Percentiles rank a stretch among this genome's conserved stretches.
phyloP scores from a whole-genome alignment of 371 early-diverging fungal genomes.

The Mortierella sp. region DNA sequence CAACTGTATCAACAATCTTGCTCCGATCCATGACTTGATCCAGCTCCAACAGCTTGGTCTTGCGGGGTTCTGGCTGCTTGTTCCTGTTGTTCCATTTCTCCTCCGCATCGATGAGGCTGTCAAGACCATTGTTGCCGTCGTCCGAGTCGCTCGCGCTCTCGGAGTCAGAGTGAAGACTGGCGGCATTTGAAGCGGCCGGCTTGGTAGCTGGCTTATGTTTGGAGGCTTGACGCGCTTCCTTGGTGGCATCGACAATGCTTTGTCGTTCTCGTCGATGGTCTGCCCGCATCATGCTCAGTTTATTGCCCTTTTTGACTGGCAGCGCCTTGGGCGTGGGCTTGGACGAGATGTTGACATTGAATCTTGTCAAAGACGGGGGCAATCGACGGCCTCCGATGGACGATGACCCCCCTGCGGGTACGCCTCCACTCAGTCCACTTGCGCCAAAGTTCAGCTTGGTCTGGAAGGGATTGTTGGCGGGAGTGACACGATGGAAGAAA shows the following conservation, averaged over 20 bases:
- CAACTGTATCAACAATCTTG: conserved; percentile 15
- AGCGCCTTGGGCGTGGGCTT: conserved; percentile 24
- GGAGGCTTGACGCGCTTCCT: conserved; percentile 24
- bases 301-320: conserved; percentile 30
- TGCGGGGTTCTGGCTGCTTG: conserved; percentile 25
- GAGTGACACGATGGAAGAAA: conserved; percentile 1
- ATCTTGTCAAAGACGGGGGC: conserved; percentile 19
- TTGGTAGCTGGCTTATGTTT: not conserved
- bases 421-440: not conserved
- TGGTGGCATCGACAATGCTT: conserved; percentile 27
- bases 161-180: conserved; percentile 3
- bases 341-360: conserved; percentile 11
- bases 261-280: conserved; percentile 37
- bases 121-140: conserved; percentile 23
- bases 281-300: conserved; percentile 46
- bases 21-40: conserved; percentile 24
- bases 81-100: conserved; percentile 31
- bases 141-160: conserved; percentile 38
- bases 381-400: conserved; percentile 13
- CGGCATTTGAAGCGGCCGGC: not conserved
- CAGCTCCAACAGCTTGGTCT: conserved; percentile 51
- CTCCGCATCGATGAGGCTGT: conserved; percentile 41
- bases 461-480: conserved; percentile 21
- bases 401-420: conserved; percentile 20
- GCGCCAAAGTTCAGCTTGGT: conserved; percentile 31